phyloP scores from a whole-genome alignment of 345 rosid genomes.

The Pugionium cornutum region DNA sequence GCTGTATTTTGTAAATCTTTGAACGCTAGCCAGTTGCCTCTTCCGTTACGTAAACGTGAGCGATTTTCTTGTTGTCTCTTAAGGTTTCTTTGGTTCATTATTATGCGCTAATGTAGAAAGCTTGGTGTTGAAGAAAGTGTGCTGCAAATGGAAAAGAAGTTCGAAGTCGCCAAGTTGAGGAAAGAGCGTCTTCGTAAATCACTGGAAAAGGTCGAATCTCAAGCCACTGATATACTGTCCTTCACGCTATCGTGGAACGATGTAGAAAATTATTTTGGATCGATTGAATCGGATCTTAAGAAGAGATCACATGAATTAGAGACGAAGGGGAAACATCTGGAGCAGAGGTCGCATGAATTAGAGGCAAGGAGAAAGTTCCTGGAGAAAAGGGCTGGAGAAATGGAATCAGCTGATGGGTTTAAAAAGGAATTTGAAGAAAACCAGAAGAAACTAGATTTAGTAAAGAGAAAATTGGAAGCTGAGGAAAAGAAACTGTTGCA shows the following conservation, averaged over 20 bases:
- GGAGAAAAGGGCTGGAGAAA: constrained; percentile 9
- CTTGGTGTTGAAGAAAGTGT: constrained; percentile 17
- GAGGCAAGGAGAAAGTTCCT: background rate
- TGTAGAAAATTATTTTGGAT: background rate
- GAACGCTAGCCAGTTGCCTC: background rate
- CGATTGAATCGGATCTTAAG: constrained; percentile 7
- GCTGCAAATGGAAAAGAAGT: background rate
- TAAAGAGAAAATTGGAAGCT: background rate
- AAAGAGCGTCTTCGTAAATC: constrained; percentile 14
- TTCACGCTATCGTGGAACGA: constrained; percentile 6
- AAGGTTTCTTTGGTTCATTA: constrained; percentile 1
- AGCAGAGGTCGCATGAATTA: background rate
- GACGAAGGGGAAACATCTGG: constrained; percentile 4
- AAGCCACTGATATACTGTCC: constrained; percentile 7
- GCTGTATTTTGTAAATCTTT: background rate
- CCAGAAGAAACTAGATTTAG: background rate
- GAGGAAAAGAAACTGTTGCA: background rate
- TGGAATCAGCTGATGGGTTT: background rate
- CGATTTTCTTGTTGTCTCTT: constrained; percentile 2
- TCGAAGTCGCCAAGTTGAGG: constrained; percentile 1
- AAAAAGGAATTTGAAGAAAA: background rate
- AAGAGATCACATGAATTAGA: constrained; percentile 8
- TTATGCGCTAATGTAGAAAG: constrained; percentile 5
- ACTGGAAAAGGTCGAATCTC: background rate
- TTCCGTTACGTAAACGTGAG: background rate